Conservation (phyloP, 2,329 filamentous ascomycete genomes). For the Fonsecaea pedrosoi region DNA sequence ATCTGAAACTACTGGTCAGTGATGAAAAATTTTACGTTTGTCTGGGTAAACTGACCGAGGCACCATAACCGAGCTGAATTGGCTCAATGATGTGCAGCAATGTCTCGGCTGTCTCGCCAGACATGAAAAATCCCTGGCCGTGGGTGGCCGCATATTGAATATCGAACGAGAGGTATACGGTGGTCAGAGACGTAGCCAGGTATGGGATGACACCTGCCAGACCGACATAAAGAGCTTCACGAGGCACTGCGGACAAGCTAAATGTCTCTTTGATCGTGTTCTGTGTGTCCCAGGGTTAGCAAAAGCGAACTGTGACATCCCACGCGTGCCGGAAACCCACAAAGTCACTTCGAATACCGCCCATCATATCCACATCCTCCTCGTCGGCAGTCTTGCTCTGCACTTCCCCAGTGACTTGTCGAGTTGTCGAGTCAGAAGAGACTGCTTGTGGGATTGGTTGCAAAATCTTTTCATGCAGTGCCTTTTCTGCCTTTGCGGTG, state of each 20-base stretch:
- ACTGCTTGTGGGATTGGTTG: constrained; percentile 66
- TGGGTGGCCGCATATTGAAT: constrained; percentile 71
- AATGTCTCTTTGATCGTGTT: constrained; percentile 73
- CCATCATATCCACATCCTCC: constrained; percentile 58
- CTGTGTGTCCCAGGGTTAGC: constrained; percentile 48
- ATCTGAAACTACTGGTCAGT: constrained; percentile 60
- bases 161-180: constrained; percentile 81
- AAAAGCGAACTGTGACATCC: background rate
- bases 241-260: constrained; percentile 68
- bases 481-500: constrained; percentile 57
- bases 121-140: constrained; percentile 70
- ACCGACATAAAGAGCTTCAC: constrained; percentile 71
- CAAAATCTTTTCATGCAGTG: constrained; percentile 62
- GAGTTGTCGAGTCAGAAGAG: constrained; percentile 62
- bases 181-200: constrained; percentile 80
- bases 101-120: constrained; percentile 72
- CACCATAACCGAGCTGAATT: constrained; percentile 88
- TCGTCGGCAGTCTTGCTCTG: constrained; percentile 42
- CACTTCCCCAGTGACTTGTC: constrained; percentile 57
- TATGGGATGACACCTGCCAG: constrained; percentile 84
- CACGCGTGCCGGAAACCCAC: constrained; percentile 54
- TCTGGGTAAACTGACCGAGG: constrained; percentile 66
- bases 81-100: constrained; percentile 80
- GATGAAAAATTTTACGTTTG: background rate
- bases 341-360: constrained; percentile 62